Conservation (phyloP, 1,139 yeast species). For the Suhomyces yuchorum region DNA sequence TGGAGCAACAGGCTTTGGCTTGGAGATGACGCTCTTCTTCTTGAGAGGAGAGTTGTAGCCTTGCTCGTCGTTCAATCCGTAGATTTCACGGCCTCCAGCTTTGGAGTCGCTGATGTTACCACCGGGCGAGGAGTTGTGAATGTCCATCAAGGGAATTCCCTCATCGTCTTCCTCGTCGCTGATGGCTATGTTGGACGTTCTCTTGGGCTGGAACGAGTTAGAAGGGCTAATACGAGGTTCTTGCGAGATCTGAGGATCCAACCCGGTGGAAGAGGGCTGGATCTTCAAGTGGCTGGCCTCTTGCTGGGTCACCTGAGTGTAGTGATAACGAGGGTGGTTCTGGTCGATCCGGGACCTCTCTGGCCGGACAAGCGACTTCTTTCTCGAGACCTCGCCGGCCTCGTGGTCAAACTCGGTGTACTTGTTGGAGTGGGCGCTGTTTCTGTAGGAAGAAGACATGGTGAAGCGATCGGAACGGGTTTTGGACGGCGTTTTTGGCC, state of each 20-base stretch:
- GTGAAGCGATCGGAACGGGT: neutral
- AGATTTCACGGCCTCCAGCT: slow-evolving; percentile 50
- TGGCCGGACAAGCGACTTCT: slow-evolving; percentile 74
- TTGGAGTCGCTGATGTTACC: slow-evolving; percentile 3
- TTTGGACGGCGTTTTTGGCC: neutral
- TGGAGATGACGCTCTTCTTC: slow-evolving; percentile 30
- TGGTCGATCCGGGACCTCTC: slow-evolving; percentile 72
- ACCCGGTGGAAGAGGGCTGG: slow-evolving; percentile 74
- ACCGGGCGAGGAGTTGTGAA: slow-evolving; percentile 21
- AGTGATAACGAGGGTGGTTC: slow-evolving; percentile 75
- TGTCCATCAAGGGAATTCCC: slow-evolving; percentile 51
- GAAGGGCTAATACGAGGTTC: slow-evolving; percentile 8
- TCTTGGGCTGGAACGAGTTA: slow-evolving; percentile 5
- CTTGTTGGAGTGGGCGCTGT: slow-evolving; percentile 25
- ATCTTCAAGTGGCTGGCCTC: slow-evolving; percentile 62
- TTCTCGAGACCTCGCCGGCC: slow-evolving; percentile 52
- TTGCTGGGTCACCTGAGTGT: slow-evolving; percentile 78
- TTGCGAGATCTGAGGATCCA: slow-evolving; percentile 51
- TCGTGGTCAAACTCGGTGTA: slow-evolving; percentile 53
- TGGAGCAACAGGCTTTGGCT: slow-evolving; percentile 17
- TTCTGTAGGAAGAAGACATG: slow-evolving; percentile 21
- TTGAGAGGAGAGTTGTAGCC: slow-evolving; percentile 30
- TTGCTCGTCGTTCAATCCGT: slow-evolving; percentile 63
- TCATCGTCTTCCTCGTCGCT: slow-evolving; percentile 33
- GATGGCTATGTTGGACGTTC: slow-evolving; percentile 7